Conservation (phyloP, 2,329 filamentous ascomycete species). For the Endothia cerciana region DNA sequence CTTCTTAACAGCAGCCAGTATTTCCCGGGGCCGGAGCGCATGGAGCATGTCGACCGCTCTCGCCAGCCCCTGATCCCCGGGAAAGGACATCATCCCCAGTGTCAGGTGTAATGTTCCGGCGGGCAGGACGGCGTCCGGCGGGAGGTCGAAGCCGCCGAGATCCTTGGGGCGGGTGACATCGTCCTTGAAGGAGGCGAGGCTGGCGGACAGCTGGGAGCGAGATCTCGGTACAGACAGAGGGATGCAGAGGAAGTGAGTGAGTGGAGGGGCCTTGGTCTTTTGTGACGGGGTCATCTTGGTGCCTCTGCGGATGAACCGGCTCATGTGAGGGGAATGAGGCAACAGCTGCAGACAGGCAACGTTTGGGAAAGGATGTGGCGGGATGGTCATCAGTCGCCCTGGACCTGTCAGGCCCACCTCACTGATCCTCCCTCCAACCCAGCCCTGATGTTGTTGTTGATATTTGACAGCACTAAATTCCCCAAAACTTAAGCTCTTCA, state of each 20-base stretch:
- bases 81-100: constrained; percentile 81
- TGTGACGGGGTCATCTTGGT: constrained; percentile 41
- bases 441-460: neutral
- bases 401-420: too few relatives aligned
- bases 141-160: constrained; percentile 54
- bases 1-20: constrained; percentile 38
- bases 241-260: constrained; percentile 76
- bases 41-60: constrained; percentile 47
- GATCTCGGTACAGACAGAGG: constrained; percentile 68
- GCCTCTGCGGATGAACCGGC: constrained; percentile 13
- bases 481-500: too few relatives aligned
- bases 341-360: neutral
- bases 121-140: constrained; percentile 71
- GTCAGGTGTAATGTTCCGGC: constrained; percentile 84
- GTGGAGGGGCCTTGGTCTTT: constrained; percentile 44
- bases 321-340: constrained; percentile 10
- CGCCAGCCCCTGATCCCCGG: constrained; percentile 44
- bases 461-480: too few relatives aligned
- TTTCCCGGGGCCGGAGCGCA: constrained; percentile 43
- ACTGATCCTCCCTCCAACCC: neutral
- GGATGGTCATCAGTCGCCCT: too few relatives aligned
- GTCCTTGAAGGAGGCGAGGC: constrained; percentile 63
- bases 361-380: neutral
- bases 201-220: constrained; percentile 65
- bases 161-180: constrained; percentile 50